Evolutionary conservation across 2,329 filamentous ascomycete species (phyloP), one percentile per base, ranked within the genome.

Genomic region (Aspergillus sojae): DNA sequence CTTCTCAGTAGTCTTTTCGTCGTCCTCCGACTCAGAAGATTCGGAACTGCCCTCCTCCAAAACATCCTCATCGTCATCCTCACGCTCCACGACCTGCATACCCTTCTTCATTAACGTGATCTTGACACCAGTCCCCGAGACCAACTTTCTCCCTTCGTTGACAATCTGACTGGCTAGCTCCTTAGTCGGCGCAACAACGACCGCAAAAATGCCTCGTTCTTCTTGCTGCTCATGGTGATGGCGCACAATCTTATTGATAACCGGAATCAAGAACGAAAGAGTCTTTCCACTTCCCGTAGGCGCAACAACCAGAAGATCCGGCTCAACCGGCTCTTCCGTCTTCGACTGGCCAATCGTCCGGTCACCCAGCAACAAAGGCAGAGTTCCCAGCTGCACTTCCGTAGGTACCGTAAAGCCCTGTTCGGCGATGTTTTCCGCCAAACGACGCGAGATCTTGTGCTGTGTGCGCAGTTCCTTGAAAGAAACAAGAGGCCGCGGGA

Each of bases 211-310:
- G 12, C 86, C 77, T 87, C 89, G 76, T 69, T 83, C 79, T 45
- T 83, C 79, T 0, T 84, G 81, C 48, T 85, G 80, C 59, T 85
- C 80, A 63, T 78, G 78, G 58, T 80, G 80, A 52, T 78, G 74
- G 57, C 85, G 83, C 68, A 92, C 82, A 48, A 96, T 88, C 53
- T 87, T 85, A 73, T 96, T 90, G 70, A 99, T 88, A 3, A 93
- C 85, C 0, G 94, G 94, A 48, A 99, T 91, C 71, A 98, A 79
- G 72, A 97, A 99, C 21, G 93, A 93, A 67, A 99, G 82, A 0
- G 95, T 99, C 83, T 99, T 99, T 52, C 95, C 95, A 76, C 94
- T 98, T 28, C 95, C 95, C 0, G 95, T 99, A 1, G 95, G 95
- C 3, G 95, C 95, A 50, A 98, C 89, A 0, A 92, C 92, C 66